Base-by-base conservation (phyloP, 2,329 filamentous ascomycete species). In the Botrytis cinerea region DNA sequence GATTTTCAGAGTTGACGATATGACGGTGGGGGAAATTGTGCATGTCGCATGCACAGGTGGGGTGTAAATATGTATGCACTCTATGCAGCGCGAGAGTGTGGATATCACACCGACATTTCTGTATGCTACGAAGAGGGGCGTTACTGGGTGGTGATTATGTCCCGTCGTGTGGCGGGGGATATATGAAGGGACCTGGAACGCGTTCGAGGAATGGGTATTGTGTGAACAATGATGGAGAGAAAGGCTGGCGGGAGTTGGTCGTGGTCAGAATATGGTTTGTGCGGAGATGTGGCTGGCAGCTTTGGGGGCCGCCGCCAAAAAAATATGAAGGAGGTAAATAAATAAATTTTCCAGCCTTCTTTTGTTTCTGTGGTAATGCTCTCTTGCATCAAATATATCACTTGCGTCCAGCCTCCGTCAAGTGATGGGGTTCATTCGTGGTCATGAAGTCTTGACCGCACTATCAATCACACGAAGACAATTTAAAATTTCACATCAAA, bases 61-160 rank as follows among this genome's bases (percentile, higher is more conserved):
- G 38, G 60, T 62, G 61, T 28, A 28, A 28, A 28, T 43, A 43
- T 40, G 35, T n/a, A 62, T 38, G 35, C 59, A 35, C 22, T 35
- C 59, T 66, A 67, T 67, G 63, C 63, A 67, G 46, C 20, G 40
- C 46, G 46, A 40, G 64, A 68, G 46, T 54, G 64, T 68, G 66
- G 66, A 57, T 57, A 68, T 54, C 66, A 68, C 64, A 68, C 64
- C 64, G 48, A 68, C 64, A 68, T 68, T 68, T 57, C 25, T 14
- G 43, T 20, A 18, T 38, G 46, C 64, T 67, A 25, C 5, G 48
- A 54, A 54, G 64, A 67, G 64, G 64, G 64, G 46, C 64, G 46
- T 68, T 43, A 51, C 64, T 9, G 16, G 64, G 46, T 54, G 46
- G 35, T 57, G 35, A 43, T 66, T 35, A 12, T 62, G n/a, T 54